A percentile compares a stretch with the other conserved stretches of the same genome.
These are phyloP conservation scores for Micromonas pusilla DNA, from an alignment of 139 green algal genomes.

Conservation along the genomic window DNA sequence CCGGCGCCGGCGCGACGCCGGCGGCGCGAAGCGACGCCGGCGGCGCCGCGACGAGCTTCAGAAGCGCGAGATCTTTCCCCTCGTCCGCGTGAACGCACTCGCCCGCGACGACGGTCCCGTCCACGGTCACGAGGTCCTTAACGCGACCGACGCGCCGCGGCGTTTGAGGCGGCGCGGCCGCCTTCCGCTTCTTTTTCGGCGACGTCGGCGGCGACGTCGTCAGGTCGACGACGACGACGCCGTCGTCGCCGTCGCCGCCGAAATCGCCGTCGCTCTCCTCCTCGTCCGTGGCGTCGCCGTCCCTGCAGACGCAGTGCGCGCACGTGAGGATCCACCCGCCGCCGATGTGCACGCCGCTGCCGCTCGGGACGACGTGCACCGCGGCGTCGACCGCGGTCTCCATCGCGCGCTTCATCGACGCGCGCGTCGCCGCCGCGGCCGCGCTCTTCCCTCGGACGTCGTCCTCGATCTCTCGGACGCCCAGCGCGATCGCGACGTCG, in stretches of 20 bases:
- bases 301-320: not conserved
- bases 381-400: not conserved
- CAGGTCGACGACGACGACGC: not conserved
- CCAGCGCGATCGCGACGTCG: too few species aligned
- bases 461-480: not conserved
- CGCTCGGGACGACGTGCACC: not conserved
- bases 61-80: not conserved
- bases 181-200: too few species aligned
- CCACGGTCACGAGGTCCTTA: not conserved
- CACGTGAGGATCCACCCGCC: not conserved
- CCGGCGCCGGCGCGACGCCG: not conserved
- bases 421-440: not conserved
- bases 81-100: not conserved
- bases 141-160: not conserved
- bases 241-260: not conserved
- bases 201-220: not conserved
- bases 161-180: too few species aligned
- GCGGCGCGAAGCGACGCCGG: not conserved
- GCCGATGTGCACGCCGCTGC: not conserved
- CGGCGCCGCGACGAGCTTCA: not conserved
- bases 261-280: not conserved
- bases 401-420: not conserved
- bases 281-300: not conserved
- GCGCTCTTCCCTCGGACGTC: not conserved
- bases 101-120: too few species aligned